Conservation (phyloP, 306 rosid species). For the Acacia crassicarpa region DNA sequence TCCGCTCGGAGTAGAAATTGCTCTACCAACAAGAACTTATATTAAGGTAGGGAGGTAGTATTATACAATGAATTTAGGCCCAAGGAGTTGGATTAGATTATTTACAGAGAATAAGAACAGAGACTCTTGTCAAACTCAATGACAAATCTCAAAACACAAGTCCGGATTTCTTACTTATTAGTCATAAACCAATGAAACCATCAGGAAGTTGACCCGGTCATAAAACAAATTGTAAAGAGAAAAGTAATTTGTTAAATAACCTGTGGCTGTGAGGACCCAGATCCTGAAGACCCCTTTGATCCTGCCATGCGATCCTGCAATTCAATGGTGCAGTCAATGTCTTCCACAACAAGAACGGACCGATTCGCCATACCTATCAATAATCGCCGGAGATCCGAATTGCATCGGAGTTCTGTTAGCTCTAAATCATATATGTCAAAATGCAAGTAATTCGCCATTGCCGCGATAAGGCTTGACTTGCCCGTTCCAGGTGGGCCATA, state of each 20-base stretch:
- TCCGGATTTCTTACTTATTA: neutral
- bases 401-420: conserved; percentile 39
- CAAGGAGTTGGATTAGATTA: neutral
- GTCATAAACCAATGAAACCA: neutral
- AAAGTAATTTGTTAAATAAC: conserved; percentile 1
- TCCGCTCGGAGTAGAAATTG: no score
- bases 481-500: conserved; percentile 93
- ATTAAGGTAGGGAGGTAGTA: no score
- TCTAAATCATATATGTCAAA: conserved; percentile 80
- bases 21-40: no score
- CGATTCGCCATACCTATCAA: conserved; percentile 56
- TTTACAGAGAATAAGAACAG: neutral
- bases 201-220: neutral
- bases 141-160: neutral
- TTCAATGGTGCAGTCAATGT: conserved; percentile 65
- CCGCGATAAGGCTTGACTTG: conserved; percentile 76
- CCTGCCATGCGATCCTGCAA: conserved; percentile 45
- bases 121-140: neutral
- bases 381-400: conserved; percentile 51
- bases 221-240: no score
- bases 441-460: conserved; percentile 74
- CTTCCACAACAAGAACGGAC: conserved; percentile 82
- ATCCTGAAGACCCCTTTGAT: neutral
- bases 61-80: neutral
- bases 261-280: neutral